These are phyloP conservation scores for Cenchrus fungigraminus DNA, from an alignment of 176 grass and related monocot genomes.

Conservation along the genomic window DNA sequence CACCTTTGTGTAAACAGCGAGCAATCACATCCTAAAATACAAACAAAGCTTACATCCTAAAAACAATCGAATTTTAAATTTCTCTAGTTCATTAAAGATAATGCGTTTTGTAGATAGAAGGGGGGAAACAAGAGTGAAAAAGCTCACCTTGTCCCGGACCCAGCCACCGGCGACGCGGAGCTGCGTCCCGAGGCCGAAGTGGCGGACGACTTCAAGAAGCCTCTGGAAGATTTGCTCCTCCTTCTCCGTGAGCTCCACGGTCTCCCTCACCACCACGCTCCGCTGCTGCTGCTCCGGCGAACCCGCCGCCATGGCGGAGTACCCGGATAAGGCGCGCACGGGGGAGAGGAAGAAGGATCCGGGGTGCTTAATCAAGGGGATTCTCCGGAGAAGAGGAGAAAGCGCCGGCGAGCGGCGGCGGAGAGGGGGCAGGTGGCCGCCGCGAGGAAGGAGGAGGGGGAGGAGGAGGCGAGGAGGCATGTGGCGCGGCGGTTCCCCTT, in stretches of 20 bases:
- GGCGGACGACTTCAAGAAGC: constrained; percentile 73
- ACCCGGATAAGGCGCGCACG: constrained; percentile 9
- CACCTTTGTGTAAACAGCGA: not conserved
- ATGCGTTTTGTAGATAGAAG: not conserved
- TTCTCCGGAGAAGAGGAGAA: not conserved
- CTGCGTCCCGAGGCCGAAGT: constrained; percentile 70
- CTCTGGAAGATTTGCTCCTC: constrained; percentile 77
- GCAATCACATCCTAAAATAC: constrained; percentile 7
- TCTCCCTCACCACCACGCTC: constrained; percentile 53
- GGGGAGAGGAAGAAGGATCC: not conserved
- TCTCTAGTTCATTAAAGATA: not conserved
- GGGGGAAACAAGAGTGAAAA: not conserved
- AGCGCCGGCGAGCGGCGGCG: not conserved
- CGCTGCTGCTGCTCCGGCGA: constrained; percentile 22
- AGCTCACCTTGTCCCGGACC: constrained; percentile 60
- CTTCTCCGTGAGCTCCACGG: constrained; percentile 71
- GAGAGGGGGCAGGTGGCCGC: constrained; percentile 12
- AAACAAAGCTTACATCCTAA: not conserved
- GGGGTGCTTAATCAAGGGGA: not conserved
- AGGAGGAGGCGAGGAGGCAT: constrained; percentile 42
- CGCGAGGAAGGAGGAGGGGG: constrained; percentile 21
- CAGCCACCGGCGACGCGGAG: constrained; percentile 65
- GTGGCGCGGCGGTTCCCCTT: constrained; percentile 16
- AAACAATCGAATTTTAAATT: not conserved
- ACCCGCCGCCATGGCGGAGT: constrained; percentile 26